These are phyloP conservation scores for Gymnopilus junonius DNA, from an alignment of 768 basidiomycete species.

Conservation along the genomic window DNA sequence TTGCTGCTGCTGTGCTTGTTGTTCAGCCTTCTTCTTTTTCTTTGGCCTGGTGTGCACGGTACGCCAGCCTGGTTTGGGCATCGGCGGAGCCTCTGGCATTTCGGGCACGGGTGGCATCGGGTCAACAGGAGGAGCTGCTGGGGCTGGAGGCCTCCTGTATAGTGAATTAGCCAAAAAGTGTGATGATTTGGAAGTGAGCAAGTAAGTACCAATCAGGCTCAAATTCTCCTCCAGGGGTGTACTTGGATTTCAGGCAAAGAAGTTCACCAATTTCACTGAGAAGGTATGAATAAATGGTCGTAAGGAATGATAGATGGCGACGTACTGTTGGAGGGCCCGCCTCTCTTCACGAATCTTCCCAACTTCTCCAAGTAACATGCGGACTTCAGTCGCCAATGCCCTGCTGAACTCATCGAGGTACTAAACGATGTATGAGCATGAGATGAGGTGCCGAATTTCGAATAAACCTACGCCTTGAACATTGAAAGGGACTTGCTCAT, in stretches of 20 bases:
- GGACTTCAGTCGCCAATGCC: constrained; percentile 81
- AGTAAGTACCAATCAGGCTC: constrained; percentile 73
- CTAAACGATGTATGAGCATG: constrained; percentile 36
- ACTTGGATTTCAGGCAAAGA: constrained; percentile 71
- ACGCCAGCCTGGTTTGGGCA: constrained; percentile 65
- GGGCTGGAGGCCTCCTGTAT: constrained; percentile 49
- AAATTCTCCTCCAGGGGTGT: constrained; percentile 86
- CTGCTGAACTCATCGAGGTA: constrained; percentile 90
- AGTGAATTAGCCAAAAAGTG: not conserved
- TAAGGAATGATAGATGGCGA: constrained; percentile 18
- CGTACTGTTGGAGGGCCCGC: constrained; percentile 79
- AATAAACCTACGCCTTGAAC: constrained; percentile 70
- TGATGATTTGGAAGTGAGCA: not conserved
- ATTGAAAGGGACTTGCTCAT: constrained; percentile 82
- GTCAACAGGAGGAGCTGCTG: constrained; percentile 42
- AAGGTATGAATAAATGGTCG: not conserved
- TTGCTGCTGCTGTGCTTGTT: constrained; percentile 25
- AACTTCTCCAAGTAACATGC: constrained; percentile 82
- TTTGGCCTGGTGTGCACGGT: constrained; percentile 50
- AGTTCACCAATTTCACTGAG: constrained; percentile 77
- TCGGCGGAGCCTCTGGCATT: constrained; percentile 45
- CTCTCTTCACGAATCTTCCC: constrained; percentile 82
- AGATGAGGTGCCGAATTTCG: not conserved
- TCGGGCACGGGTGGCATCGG: constrained; percentile 41
- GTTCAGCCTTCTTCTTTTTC: constrained; percentile 41